phyloP scores from a whole-genome alignment of 768 basidiomycete genomes.

The Cystofilobasidium capitatum region DNA sequence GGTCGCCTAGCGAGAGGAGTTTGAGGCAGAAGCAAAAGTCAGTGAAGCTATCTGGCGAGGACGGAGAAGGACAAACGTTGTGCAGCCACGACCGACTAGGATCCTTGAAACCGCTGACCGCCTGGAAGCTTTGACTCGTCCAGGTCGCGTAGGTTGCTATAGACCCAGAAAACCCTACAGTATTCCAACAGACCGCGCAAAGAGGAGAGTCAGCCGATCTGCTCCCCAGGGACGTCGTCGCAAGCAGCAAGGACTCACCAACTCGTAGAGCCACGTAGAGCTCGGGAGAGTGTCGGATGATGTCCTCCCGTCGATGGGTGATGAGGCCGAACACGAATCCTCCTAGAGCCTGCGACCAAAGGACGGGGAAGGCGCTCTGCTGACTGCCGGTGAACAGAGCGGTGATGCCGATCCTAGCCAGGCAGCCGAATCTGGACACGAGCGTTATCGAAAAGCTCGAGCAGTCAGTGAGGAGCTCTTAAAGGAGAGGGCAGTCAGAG shows the following conservation, averaged over 20 bases:
- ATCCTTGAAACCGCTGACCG: slow-evolving; percentile 63
- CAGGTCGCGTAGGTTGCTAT: slow-evolving; percentile 95
- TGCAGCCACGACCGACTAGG: slow-evolving; percentile 53
- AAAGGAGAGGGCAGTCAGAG: no score
- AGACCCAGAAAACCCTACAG: slow-evolving; percentile 74
- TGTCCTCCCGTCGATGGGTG: not conserved
- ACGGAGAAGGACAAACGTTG: slow-evolving; percentile 48
- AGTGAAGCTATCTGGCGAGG: no score
- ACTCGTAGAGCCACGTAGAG: not conserved
- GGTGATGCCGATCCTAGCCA: not conserved
- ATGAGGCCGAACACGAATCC: slow-evolving; percentile 54
- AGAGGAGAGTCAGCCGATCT: no score
- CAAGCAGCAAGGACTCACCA: not conserved
- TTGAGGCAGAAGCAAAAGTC: not conserved
- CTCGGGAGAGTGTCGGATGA: not conserved
- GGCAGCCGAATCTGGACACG: not conserved
- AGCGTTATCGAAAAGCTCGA: not conserved
- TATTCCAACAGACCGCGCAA: not conserved
- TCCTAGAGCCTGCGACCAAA: slow-evolving; percentile 76
- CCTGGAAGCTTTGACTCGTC: slow-evolving; percentile 77
- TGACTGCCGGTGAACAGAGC: slow-evolving; percentile 38
- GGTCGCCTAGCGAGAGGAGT: slow-evolving; percentile 51
- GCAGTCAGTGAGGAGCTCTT: no score
- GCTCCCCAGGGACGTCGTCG: no score
- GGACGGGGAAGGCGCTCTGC: slow-evolving; percentile 63